Percentiles rank a stretch among this genome's conserved stretches.
These are phyloP conservation scores for Fusarium zealandicum DNA, from an alignment of 2,329 filamentous ascomycete genomes.

Conservation along the genomic window DNA sequence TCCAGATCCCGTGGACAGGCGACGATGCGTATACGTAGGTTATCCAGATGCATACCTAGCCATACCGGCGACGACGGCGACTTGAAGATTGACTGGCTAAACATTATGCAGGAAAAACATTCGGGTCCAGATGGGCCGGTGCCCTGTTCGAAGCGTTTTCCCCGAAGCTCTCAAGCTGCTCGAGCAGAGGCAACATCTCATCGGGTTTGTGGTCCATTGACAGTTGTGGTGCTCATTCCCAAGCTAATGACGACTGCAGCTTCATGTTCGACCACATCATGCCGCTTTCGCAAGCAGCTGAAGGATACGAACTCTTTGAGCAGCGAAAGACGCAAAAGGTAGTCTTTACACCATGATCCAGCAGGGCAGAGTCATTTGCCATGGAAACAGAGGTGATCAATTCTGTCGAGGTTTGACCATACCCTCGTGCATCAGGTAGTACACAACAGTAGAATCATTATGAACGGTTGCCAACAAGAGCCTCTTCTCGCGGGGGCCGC, in stretches of 20 bases:
- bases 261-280: conserved; percentile 82
- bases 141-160: conserved; percentile 76
- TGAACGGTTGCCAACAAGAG: conserved; percentile 77
- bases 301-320: conserved; percentile 76
- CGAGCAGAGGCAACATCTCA: conserved; percentile 69
- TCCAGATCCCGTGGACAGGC: conserved; percentile 70
- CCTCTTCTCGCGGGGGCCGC: conserved; percentile 65
- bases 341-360: conserved; percentile 63
- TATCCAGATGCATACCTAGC: neutral
- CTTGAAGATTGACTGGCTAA: conserved; percentile 32
- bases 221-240: neutral
- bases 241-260: conserved; percentile 49
- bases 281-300: conserved; percentile 69
- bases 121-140: conserved; percentile 77
- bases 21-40: conserved; percentile 66
- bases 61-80: neutral
- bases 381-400: conserved; percentile 47
- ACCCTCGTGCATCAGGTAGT: conserved; percentile 87
- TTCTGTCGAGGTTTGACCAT: conserved; percentile 87
- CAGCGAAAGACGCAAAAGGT: conserved; percentile 78
- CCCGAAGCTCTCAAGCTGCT: conserved; percentile 69
- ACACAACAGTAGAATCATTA: conserved; percentile 83
- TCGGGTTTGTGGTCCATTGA: conserved; percentile 61
- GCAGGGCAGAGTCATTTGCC: neutral
- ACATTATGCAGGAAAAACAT: conserved; percentile 67